phyloP scores from a whole-genome alignment of 2,329 filamentous ascomycete species.

The Paraphaeosphaeria sporulosa region DNA sequence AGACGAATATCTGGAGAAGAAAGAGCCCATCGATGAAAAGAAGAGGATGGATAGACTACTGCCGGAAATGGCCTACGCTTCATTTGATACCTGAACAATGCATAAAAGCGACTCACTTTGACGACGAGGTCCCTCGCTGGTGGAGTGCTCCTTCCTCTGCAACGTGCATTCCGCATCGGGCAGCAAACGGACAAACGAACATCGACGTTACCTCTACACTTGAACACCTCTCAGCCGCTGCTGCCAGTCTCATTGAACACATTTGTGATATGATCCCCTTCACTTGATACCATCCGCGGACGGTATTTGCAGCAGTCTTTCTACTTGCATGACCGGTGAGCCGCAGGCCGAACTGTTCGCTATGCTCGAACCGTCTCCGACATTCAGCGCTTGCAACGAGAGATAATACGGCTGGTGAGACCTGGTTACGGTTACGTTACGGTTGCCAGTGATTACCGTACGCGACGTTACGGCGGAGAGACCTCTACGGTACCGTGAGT shows the following conservation, averaged over 20 bases:
- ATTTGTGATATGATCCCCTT: neutral
- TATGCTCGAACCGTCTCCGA: no score
- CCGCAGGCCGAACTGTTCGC: neutral
- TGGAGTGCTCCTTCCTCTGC: neutral
- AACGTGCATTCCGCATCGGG: neutral
- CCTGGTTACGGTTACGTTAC: no score
- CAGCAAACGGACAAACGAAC: neutral
- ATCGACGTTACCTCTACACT: neutral
- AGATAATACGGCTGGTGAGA: no score
- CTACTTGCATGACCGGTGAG: neutral
- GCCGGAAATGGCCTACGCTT: neutral
- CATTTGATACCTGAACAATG: neutral
- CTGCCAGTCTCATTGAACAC: neutral
- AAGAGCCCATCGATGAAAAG: neutral
- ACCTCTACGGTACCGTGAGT: no score
- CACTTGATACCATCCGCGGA: neutral
- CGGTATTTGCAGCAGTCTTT: neutral
- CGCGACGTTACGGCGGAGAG: no score
- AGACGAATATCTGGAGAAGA: neutral
- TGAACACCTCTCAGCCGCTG: neutral
- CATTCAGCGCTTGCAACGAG: no score
- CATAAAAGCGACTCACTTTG: neutral
- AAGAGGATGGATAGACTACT: neutral
- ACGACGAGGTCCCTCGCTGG: no score
- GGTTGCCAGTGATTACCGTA: no score